Evolutionary conservation across 306 rosid genomes (phyloP).

Genomic region (Vigna radiata): DNA sequence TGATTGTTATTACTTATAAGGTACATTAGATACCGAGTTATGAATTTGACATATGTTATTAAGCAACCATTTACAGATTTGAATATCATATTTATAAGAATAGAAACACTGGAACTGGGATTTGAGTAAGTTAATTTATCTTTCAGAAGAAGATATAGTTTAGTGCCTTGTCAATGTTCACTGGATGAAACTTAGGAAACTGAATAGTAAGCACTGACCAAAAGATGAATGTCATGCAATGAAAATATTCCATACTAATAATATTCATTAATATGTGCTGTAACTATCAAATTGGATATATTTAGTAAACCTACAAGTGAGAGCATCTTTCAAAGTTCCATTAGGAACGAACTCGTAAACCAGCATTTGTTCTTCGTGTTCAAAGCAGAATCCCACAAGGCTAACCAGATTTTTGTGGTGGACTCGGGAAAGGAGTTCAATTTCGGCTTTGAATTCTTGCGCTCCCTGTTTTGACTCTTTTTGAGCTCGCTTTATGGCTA

Average conservation of each 20-base stretch:
- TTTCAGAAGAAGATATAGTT: background rate
- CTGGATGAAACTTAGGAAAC: background rate
- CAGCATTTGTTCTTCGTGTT: conserved; percentile 57
- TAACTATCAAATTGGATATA: conserved; percentile 15
- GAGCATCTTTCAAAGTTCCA: conserved; percentile 58
- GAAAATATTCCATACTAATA: background rate
- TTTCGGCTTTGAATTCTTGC: conserved; percentile 65
- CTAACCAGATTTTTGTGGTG: conserved; percentile 73
- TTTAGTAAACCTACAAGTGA: conserved; percentile 52
- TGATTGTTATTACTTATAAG: conserved; percentile 13
- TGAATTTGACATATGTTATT: background rate
- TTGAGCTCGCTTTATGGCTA: conserved; percentile 67
- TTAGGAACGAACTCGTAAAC: conserved; percentile 64
- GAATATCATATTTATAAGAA: background rate
- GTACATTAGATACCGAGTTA: background rate
- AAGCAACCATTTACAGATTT: background rate
- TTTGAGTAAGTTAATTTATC: background rate
- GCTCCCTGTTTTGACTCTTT: conserved; percentile 62
- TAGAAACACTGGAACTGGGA: background rate
- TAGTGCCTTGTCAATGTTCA: background rate
- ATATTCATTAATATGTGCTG: background rate
- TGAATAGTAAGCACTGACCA: background rate
- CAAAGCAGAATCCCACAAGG: conserved; percentile 73
- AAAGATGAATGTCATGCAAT: background rate
- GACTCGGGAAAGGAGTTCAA: conserved; percentile 77